Percentiles rank a stretch among this genome's conserved stretches.
phyloP scores from a whole-genome alignment of 2,329 filamentous ascomycete genomes.

The Phialophora chinensis region DNA sequence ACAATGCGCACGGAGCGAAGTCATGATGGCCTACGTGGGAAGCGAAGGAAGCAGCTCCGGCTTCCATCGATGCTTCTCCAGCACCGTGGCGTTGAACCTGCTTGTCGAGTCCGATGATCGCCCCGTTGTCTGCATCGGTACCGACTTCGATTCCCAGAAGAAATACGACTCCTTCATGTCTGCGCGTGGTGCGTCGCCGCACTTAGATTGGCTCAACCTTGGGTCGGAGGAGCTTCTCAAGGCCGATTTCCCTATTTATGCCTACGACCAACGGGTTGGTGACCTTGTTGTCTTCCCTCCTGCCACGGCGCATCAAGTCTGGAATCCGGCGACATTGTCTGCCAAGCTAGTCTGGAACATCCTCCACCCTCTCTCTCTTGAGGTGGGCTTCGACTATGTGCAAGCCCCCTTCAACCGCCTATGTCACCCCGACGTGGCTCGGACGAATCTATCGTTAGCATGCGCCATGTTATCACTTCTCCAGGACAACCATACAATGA shows the following conservation, averaged over 20 bases:
- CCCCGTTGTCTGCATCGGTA: conserved; percentile 46
- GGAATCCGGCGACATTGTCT: conserved; percentile 45
- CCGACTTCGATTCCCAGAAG: conserved; percentile 44
- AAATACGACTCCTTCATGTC: conserved; percentile 47
- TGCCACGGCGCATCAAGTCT: conserved; percentile 48
- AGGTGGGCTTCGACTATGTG: conserved; percentile 45
- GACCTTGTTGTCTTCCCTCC: conserved; percentile 47
- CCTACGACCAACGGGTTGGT: conserved; percentile 44
- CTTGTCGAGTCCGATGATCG: conserved; percentile 44
- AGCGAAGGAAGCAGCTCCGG: conserved; percentile 45
- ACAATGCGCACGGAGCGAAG: conserved; percentile 45
- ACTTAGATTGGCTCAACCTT: conserved; percentile 47
- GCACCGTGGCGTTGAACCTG: conserved; percentile 46
- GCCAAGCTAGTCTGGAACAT: conserved; percentile 49
- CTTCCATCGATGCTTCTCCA: conserved; percentile 48
- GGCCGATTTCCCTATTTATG: conserved; percentile 47
- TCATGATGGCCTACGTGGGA: conserved; percentile 48
- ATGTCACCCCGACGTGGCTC: conserved; percentile 46
- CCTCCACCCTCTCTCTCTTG: conserved; percentile 45
- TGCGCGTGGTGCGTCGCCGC: conserved; percentile 44
- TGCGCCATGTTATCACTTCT: conserved; percentile 45
- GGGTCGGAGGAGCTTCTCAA: conserved; percentile 41
- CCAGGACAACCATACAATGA: conserved; percentile 34
- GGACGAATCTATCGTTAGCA: conserved; percentile 42
- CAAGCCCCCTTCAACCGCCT: conserved; percentile 46